Percentiles rank a stretch among this genome's conserved stretches.
Conservation (phyloP, 2,329 filamentous ascomycete species). For the Onygena corvina region DNA sequence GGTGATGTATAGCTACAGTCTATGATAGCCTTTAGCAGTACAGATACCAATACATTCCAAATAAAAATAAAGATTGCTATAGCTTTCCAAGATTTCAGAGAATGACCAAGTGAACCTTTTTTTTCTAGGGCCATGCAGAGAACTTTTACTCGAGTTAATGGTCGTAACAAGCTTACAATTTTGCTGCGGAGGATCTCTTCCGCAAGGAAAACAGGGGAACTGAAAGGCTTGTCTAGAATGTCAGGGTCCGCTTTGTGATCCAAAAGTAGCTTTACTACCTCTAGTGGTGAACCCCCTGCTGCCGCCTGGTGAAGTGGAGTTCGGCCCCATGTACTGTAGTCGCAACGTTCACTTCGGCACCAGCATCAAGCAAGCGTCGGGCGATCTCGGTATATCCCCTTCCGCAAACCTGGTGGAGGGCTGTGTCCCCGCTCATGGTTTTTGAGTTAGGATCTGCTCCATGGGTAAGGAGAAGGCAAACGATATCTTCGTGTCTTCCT, state of each 20-base stretch:
- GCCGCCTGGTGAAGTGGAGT: conserved; percentile 4
- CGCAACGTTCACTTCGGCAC: not conserved
- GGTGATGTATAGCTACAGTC: too few relatives aligned
- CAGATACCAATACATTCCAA: too few relatives aligned
- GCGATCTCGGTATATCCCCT: not conserved
- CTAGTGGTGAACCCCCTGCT: not conserved
- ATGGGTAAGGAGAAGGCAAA: not conserved
- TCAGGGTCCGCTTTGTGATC: not conserved
- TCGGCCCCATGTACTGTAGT: conserved; percentile 3
- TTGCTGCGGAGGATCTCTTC: not conserved
- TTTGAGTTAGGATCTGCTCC: conserved; percentile 4
- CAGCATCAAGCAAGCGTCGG: not conserved
- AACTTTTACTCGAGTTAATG: not conserved
- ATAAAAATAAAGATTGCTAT: too few relatives aligned
- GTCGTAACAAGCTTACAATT: not conserved
- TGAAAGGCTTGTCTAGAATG: not conserved
- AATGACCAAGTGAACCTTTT: too few relatives aligned
- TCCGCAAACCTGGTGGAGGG: conserved; percentile 2
- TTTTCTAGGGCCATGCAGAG: not conserved
- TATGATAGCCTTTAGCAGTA: too few relatives aligned
- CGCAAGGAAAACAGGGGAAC: not conserved
- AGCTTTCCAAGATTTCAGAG: too few relatives aligned
- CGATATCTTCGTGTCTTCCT: not conserved
- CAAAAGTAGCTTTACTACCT: not conserved
- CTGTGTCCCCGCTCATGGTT: not conserved